phyloP scores from a whole-genome alignment of 1,284 basidiomycete genomes.

The Ganoderma lingzhi region DNA sequence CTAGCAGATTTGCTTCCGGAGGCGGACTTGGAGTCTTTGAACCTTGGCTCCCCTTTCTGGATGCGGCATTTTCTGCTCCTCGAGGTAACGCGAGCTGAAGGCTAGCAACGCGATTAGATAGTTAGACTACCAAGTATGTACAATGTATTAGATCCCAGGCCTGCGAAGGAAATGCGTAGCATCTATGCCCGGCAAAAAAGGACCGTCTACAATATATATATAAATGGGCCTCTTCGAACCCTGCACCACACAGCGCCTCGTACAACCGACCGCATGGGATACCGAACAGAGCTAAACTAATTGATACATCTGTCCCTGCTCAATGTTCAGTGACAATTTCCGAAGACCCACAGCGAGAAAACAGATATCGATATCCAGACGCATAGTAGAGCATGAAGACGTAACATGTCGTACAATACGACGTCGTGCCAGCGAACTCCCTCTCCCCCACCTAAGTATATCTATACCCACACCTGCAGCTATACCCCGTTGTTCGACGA shows the following conservation, averaged over 20 bases:
- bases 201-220: background rate
- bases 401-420: background rate
- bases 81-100: background rate
- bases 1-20: too few relatives aligned
- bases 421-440: background rate
- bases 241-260: background rate
- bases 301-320: conserved; percentile 2
- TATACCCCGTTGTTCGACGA: conserved; percentile 12
- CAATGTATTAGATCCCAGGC: background rate
- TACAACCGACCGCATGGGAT: background rate
- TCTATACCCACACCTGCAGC: background rate
- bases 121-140: background rate
- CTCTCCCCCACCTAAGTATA: too few relatives aligned
- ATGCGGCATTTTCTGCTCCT: too few relatives aligned
- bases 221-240: background rate
- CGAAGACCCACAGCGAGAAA: background rate
- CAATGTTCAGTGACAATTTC: background rate
- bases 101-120: background rate
- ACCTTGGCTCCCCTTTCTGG: too few relatives aligned
- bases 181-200: background rate
- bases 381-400: background rate
- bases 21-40: too few relatives aligned
- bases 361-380: background rate
- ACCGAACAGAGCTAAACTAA: background rate
- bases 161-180: background rate